Conservation (phyloP, 371 early-diverging fungal genomes). For the Batkoa obscura region DNA sequence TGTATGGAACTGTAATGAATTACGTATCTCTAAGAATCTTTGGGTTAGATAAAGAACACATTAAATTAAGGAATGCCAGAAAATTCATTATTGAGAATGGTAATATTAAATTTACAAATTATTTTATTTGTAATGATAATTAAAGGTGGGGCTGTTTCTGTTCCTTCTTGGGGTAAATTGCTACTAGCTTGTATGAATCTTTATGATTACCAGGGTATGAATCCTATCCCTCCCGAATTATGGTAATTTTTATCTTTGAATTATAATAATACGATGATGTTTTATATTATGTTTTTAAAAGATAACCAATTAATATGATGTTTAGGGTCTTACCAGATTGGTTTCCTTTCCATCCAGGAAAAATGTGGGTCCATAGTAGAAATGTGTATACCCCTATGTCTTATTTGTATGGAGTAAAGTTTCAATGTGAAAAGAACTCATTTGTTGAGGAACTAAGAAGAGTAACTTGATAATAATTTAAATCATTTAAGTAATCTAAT, state of each 20-base stretch:
- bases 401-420: conserved; percentile 62
- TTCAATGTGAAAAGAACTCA: conserved; percentile 31
- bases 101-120: conserved; percentile 10
- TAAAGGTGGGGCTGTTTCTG: conserved; percentile 59
- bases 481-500: neutral
- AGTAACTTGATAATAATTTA: conserved; percentile 1
- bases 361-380: conserved; percentile 85
- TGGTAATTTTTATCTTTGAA: conserved; percentile 44
- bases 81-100: conserved; percentile 61
- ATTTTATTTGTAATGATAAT: too few relatives aligned
- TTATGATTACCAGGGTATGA: conserved; percentile 90
- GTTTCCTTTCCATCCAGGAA: conserved; percentile 72
- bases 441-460: conserved; percentile 53
- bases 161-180: conserved; percentile 95
- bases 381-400: conserved; percentile 87
- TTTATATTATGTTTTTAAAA: neutral
- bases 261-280: too few relatives aligned
- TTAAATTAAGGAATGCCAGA: conserved; percentile 70
- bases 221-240: conserved; percentile 88
- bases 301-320: neutral
- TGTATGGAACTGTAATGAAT: conserved; percentile 87
- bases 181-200: conserved; percentile 77
- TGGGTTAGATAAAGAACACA: conserved; percentile 72
- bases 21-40: conserved; percentile 79
- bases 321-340: conserved; percentile 58